Evolutionary conservation across 805 yeast genomes (phyloP), one percentile per base, ranked within the genome.

Genomic region (Nakazawaea siamensis): DNA sequence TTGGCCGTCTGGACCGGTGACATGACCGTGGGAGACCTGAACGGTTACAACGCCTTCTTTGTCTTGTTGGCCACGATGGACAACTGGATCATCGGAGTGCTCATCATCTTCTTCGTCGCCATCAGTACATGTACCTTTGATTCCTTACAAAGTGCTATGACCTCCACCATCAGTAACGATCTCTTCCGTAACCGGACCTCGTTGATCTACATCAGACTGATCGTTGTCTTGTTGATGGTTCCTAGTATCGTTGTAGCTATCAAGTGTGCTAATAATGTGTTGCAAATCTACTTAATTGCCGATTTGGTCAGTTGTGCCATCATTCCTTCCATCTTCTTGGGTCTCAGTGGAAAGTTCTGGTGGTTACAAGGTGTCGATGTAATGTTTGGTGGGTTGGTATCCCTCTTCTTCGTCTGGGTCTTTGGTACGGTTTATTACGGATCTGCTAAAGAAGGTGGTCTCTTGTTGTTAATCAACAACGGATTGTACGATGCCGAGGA

Each of bases 1-100:
- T 54, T 87, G 32, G 95, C 94, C 3, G 95, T 85, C 14, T 88
- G 97, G 97, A 73, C 88, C 1, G 90, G 90, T 1, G 73, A 71
- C 45, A 53, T 77, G 39, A 57, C 63, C 7, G 69, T 71, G 18
- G 57, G 54, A 29, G 78, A 72, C 47, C 71, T 58, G 3, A 64
- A 70, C 25, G 82, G 92, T 2, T 66, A 67, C 29, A 71, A 76
- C 43, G 82, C 92, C 0, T 80, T 88, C 46, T 88, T 73, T 61
- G 61, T 80, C 42, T 63, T 88, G 40, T 61, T 88, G 41, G 62
- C 75, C 13, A 63, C 74, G 38, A 73, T 87, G 77, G 90, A 94
- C 5, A 68, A 72, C 13, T 87, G 97, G 96, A 74, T 87, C 8
- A 70, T 80, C 45, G 95, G 90, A 1, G 77, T 88, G 50, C 78